These are phyloP conservation scores for Vaccinium macrocarpon DNA, from an alignment of 148 eudicot species.

Conservation along the genomic window DNA sequence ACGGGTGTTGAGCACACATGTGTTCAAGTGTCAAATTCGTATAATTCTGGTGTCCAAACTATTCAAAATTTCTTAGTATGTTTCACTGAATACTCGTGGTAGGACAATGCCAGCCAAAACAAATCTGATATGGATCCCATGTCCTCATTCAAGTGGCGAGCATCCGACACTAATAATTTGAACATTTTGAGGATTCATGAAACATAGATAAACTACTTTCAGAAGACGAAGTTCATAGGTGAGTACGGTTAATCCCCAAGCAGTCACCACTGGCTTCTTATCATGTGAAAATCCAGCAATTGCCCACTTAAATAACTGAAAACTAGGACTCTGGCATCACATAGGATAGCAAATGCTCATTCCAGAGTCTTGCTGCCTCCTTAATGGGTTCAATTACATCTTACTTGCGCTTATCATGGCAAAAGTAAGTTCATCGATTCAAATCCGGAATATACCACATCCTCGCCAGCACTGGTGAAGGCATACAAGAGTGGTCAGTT, in stretches of 20 bases:
- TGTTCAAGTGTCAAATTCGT: background rate
- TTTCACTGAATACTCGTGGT: too few species aligned
- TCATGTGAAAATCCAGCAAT: background rate
- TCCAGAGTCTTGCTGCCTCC: background rate
- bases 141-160: too few species aligned
- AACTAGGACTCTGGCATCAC: background rate
- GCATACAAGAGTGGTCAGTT: too few species aligned
- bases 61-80: too few species aligned
- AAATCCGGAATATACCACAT: constrained; percentile 6
- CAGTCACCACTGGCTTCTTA: background rate
- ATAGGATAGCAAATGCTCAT: background rate
- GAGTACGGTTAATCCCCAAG: background rate
- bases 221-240: background rate
- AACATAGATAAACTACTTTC: background rate
- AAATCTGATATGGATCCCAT: too few species aligned
- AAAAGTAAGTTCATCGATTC: constrained; percentile 17
- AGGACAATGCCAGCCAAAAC: too few species aligned
- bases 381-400: background rate
- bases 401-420: background rate
- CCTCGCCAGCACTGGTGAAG: constrained; percentile 4
- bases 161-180: too few species aligned
- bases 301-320: background rate
- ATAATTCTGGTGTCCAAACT: too few species aligned
- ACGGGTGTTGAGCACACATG: too few species aligned
- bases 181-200: background rate